Percentiles rank a stretch among this genome's conserved stretches.
These are phyloP conservation scores for Cornus suecica DNA, from an alignment of 148 eudicot genomes.

Conservation along the genomic window DNA sequence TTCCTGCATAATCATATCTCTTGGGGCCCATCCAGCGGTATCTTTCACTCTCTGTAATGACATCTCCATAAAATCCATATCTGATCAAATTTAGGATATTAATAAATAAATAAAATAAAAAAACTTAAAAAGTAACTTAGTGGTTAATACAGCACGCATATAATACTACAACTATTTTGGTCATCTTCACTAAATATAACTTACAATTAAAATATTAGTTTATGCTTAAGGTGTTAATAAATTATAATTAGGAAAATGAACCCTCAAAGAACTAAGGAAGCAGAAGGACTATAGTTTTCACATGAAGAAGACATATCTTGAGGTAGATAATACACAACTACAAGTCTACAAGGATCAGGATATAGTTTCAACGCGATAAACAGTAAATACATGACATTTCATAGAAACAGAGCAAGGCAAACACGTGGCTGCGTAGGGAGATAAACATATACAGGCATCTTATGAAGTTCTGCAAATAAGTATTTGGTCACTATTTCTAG, in stretches of 20 bases:
- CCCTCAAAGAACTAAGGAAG: not conserved
- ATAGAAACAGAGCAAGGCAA: not conserved
- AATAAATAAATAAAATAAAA: constrained; percentile 16
- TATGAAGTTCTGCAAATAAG: not conserved
- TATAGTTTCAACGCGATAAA: not conserved
- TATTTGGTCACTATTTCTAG: no score
- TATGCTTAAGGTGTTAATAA: not conserved
- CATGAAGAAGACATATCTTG: not conserved
- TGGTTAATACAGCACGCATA: not conserved
- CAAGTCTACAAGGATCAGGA: not conserved
- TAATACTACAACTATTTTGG: not conserved
- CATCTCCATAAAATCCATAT: constrained; percentile 98
- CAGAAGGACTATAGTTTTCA: not conserved
- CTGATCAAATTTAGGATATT: constrained; percentile 34
- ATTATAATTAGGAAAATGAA: not conserved
- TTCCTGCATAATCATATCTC: constrained; percentile 95
- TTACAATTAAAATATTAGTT: not conserved
- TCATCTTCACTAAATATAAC: not conserved
- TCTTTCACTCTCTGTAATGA: constrained; percentile 88
- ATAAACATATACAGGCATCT: not conserved
- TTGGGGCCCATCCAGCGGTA: constrained; percentile 99
- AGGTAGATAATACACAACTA: no score
- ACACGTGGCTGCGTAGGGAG: not conserved
- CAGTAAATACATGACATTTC: no score
- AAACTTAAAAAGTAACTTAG: not conserved